Conservation (phyloP, 129 eudicot species). For the Ambrosia artemisiifolia region DNA sequence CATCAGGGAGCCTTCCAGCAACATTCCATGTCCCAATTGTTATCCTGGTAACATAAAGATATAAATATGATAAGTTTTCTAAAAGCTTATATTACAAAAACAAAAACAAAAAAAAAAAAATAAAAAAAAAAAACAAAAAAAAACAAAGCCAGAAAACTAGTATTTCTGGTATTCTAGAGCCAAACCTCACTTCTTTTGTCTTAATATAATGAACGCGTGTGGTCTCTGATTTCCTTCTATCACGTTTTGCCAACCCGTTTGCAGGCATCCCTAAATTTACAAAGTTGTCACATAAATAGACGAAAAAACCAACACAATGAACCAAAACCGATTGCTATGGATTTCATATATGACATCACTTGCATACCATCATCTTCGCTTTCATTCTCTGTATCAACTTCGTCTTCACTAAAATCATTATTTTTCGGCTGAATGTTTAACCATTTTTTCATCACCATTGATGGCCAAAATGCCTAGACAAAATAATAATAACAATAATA, state of each 20-base stretch:
- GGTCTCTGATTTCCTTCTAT: conserved; percentile 90
- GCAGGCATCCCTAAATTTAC: conserved; percentile 40
- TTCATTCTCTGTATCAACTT: conserved; percentile 79
- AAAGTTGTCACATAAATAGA: conserved; percentile 10
- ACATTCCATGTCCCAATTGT: conserved; percentile 97
- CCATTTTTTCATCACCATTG: conserved; percentile 99
- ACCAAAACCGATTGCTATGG: conserved; percentile 4
- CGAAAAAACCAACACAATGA: background rate
- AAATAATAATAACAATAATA: too few species aligned
- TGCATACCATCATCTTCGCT: conserved; percentile 85
- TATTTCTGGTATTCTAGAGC: conserved; percentile 28
- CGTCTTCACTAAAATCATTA: conserved; percentile 95
- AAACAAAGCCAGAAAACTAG: background rate
- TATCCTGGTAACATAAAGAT: conserved; percentile 42
- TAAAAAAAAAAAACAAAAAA: too few species aligned
- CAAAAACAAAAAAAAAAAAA: too few species aligned
- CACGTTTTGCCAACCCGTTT: conserved; percentile 44
- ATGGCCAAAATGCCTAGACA: conserved; percentile 83
- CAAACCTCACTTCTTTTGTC: conserved; percentile 92
- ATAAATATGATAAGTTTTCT: background rate
- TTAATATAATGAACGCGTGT: conserved; percentile 75
- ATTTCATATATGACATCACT: background rate
- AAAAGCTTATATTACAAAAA: background rate
- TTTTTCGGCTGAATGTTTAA: conserved; percentile 72
- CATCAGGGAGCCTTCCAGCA: conserved; percentile 79